Evolutionary conservation across 2,329 filamentous ascomycete genomes (phyloP).

Genomic region (Cordyceps javanica): DNA sequence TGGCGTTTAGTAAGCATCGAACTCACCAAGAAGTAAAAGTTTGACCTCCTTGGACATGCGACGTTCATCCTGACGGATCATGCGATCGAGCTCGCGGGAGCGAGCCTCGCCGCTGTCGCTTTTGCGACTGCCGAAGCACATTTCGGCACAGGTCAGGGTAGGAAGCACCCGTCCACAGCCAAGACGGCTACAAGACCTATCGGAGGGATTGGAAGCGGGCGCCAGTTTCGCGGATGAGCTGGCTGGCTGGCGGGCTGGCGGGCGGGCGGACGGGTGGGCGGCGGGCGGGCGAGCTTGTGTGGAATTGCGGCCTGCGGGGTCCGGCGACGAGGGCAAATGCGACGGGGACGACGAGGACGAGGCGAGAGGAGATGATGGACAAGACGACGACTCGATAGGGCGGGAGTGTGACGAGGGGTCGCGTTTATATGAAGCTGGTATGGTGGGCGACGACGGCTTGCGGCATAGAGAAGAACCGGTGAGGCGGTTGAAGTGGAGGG

Average conservation of each 20-base stretch:
- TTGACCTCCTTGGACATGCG: constrained; percentile 82
- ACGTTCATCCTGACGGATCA: constrained; percentile 83
- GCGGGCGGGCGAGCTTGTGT: background rate
- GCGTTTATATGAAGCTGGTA: background rate
- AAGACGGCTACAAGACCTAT: constrained; percentile 1
- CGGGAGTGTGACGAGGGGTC: background rate
- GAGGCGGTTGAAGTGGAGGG: background rate
- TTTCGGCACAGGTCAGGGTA: constrained; percentile 24
- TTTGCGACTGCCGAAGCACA: constrained; percentile 59
- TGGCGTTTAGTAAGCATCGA: background rate
- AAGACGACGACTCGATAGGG: background rate
- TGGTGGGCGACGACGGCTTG: background rate
- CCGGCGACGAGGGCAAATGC: background rate
- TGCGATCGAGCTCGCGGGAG: constrained; percentile 76
- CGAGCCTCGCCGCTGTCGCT: constrained; percentile 46
- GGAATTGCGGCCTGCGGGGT: background rate
- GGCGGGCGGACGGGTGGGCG: no score
- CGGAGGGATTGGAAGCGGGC: background rate
- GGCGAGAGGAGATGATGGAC: background rate
- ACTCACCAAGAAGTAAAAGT: constrained; percentile 80
- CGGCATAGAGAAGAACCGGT: background rate
- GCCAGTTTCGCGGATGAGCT: constrained; percentile 7
- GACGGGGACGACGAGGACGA: background rate
- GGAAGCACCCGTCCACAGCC: constrained; percentile 1
- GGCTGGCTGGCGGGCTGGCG: no score